A percentile compares a stretch with the other conserved stretches of the same genome.
These are phyloP conservation scores for Chytriomyces hyalinus DNA, from an alignment of 192 early-diverging fungal species.

Conservation along the genomic window DNA sequence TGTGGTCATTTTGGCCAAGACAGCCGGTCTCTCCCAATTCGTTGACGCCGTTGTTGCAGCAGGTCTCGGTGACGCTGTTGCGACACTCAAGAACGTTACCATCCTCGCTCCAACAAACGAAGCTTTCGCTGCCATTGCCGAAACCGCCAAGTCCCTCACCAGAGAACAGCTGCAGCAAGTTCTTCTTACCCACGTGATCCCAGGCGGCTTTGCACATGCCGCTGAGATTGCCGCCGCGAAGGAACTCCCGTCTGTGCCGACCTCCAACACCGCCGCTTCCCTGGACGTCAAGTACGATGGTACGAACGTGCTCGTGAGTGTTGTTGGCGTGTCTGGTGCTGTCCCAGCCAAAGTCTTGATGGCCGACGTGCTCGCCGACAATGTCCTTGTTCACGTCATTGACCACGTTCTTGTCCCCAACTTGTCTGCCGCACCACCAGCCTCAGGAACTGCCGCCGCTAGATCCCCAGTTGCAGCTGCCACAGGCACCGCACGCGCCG, in stretches of 20 bases:
- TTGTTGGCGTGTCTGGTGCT: conserved; percentile 35
- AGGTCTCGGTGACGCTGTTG: conserved; percentile 36
- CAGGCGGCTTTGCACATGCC: conserved; percentile 28
- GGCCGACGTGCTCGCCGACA: conserved; percentile 45
- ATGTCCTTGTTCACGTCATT: conserved; percentile 54
- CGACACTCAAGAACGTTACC: conserved; percentile 41
- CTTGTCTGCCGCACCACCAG: not conserved
- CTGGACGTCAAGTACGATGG: conserved; percentile 30
- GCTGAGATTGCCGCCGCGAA: conserved; percentile 42
- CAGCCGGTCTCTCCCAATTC: conserved; percentile 34
- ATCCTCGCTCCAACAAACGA: conserved; percentile 55
- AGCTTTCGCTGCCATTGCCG: conserved; percentile 46
- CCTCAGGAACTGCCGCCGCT: too few relatives aligned
- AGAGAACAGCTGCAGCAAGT: conserved; percentile 32
- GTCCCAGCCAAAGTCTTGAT: conserved; percentile 42
- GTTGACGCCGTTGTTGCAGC: conserved; percentile 25
- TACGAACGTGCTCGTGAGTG: conserved; percentile 37
- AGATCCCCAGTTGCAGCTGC: too few relatives aligned
- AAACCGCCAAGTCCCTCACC: conserved; percentile 36
- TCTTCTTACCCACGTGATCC: conserved; percentile 52
- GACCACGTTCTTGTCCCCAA: conserved; percentile 52
- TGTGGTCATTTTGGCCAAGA: conserved; percentile 23
- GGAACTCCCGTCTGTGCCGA: conserved; percentile 1
- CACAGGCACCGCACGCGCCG: too few relatives aligned
- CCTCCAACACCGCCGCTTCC: not conserved